phyloP scores from a whole-genome alignment of 1,284 basidiomycete genomes.

The Cystobasidium sp. region DNA sequence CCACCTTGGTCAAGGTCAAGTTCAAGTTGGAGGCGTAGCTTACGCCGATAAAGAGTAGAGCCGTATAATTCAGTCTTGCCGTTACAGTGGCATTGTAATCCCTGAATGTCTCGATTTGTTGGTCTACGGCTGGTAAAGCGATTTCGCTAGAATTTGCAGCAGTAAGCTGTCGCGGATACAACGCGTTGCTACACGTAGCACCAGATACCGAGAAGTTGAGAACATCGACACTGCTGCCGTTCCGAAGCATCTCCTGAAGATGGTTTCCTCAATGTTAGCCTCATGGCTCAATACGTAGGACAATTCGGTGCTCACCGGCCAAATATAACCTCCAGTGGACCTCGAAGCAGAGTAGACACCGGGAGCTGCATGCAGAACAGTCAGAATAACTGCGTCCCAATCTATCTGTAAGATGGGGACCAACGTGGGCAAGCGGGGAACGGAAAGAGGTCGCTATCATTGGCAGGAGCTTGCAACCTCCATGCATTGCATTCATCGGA shows the following conservation, averaged over 20 bases:
- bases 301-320: background rate
- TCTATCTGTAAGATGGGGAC: background rate
- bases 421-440: background rate
- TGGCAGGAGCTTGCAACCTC: background rate
- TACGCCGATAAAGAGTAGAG: constrained; percentile 7
- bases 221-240: background rate
- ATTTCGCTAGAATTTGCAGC: background rate
- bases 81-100: background rate
- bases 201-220: constrained; percentile 4
- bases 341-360: background rate
- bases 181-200: constrained; percentile 1
- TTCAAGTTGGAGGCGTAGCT: background rate
- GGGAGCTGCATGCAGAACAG: background rate
- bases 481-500: constrained; percentile 13
- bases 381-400: background rate
- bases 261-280: background rate
- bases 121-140: background rate
- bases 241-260: constrained; percentile 1
- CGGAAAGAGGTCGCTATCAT: background rate
- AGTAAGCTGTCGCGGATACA: constrained; percentile 3
- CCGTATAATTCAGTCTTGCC: background rate
- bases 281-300: background rate
- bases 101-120: background rate
- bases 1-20: background rate
- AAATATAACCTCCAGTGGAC: background rate